Conservation (phyloP, 2,329 filamentous ascomycete species). For the Xylariaceae sp. region DNA sequence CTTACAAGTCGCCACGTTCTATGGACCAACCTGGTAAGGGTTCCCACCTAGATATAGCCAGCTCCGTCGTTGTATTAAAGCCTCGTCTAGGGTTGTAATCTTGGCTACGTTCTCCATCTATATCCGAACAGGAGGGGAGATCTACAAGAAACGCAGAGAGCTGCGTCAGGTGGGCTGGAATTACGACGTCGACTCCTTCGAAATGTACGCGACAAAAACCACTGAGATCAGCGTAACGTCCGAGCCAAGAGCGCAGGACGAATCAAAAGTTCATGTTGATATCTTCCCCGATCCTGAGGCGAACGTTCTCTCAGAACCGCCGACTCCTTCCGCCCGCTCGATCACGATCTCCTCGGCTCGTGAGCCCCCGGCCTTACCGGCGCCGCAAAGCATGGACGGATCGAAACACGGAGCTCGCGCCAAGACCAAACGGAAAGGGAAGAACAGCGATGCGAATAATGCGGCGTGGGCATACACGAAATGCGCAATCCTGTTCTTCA, state of each 20-base stretch:
- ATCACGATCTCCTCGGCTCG: slow-evolving; percentile 45
- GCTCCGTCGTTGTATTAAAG: slow-evolving; percentile 11
- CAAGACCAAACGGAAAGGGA: slow-evolving; percentile 25
- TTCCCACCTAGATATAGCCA: not conserved
- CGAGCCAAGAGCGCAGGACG: slow-evolving; percentile 39
- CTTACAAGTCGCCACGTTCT: slow-evolving; percentile 71
- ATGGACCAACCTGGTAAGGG: slow-evolving; percentile 63
- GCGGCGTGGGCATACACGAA: slow-evolving; percentile 68
- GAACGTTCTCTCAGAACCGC: slow-evolving; percentile 12
- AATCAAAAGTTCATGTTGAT: slow-evolving; percentile 33
- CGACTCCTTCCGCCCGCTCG: slow-evolving; percentile 40
- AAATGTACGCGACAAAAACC: slow-evolving; percentile 48
- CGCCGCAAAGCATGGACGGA: not conserved
- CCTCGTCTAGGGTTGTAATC: slow-evolving; percentile 53
- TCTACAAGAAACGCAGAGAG: slow-evolving; percentile 63
- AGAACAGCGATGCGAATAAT: slow-evolving; percentile 52
- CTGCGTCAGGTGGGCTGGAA: slow-evolving; percentile 47
- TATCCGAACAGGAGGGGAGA: slow-evolving; percentile 59
- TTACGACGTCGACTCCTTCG: slow-evolving; percentile 40
- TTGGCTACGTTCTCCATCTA: slow-evolving; percentile 62
- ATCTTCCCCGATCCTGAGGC: slow-evolving; percentile 31
- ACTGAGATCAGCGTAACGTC: slow-evolving; percentile 62
- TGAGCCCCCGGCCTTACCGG: slow-evolving; percentile 27
- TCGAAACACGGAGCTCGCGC: slow-evolving; percentile 13
- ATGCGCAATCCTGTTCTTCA: slow-evolving; percentile 67